A percentile compares a stretch with the other conserved stretches of the same genome.
phyloP scores from a whole-genome alignment of 2,329 filamentous ascomycete genomes.

The Calonectria fujianensis region DNA sequence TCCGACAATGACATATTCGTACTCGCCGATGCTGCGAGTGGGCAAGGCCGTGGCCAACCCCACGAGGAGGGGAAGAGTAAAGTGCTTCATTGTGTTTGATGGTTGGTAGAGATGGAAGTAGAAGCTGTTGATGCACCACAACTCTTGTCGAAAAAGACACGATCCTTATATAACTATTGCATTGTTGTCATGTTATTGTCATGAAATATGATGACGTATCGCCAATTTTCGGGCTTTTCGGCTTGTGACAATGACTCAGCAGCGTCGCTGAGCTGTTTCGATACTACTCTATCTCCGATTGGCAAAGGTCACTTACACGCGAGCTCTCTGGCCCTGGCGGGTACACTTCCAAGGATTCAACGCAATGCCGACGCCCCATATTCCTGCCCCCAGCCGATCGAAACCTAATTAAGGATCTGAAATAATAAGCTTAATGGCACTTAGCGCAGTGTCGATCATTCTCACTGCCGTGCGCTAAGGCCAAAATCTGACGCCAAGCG shows the following conservation, averaged over 20 bases:
- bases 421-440: constrained; percentile 22
- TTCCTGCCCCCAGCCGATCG: constrained; percentile 7
- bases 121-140: background rate
- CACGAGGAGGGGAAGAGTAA: background rate
- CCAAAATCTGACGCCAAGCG: constrained; percentile 13
- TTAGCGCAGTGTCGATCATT: background rate
- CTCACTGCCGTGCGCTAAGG: constrained; percentile 3
- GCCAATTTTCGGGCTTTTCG: background rate
- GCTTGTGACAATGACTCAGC: background rate
- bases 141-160: no score
- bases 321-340: background rate
- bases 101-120: background rate
- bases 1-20: constrained; percentile 76
- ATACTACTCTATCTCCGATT: constrained; percentile 4
- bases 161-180: background rate
- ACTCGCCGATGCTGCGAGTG: constrained; percentile 51
- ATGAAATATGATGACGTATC: background rate
- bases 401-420: constrained; percentile 10
- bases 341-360: constrained; percentile 10
- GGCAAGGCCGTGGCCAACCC: constrained; percentile 34
- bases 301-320: constrained; percentile 5
- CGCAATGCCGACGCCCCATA: background rate
- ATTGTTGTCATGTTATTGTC: background rate
- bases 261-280: background rate
- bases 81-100: constrained; percentile 27